These are phyloP conservation scores for Pseudozyma sp. DNA, from an alignment of 1,284 basidiomycete species.

Conservation along the genomic window DNA sequence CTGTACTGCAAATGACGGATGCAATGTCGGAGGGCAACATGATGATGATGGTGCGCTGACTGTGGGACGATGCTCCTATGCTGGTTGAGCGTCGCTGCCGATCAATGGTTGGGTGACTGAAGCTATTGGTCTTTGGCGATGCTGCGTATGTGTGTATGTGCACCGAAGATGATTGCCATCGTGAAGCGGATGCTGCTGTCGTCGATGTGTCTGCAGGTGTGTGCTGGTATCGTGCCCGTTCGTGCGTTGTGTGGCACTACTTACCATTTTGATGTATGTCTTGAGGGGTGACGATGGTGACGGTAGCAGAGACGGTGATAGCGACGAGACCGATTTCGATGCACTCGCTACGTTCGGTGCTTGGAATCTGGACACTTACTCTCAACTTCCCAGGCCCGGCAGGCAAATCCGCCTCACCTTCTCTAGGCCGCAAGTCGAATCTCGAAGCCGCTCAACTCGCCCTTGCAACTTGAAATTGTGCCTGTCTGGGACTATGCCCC, in stretches of 20 bases:
- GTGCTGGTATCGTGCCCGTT: conserved; percentile 19
- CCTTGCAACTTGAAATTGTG: no score
- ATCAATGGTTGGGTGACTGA: no score
- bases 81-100: no score
- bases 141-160: background rate
- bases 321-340: conserved; percentile 25
- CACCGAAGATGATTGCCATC: background rate
- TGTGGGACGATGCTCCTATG: no score
- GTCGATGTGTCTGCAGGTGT: background rate
- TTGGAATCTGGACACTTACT: no score
- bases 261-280: conserved; percentile 56
- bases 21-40: no score
- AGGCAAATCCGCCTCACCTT: background rate
- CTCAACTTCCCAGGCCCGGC: no score
- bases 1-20: no score
- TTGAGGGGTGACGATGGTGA: conserved; percentile 52
- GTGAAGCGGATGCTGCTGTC: conserved; percentile 4
- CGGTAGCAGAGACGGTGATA: conserved; percentile 36
- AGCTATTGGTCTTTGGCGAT: background rate
- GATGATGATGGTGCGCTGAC: no score
- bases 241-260: conserved; percentile 20
- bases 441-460: no score
- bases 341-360: background rate
- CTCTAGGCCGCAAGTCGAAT: conserved; percentile 3
- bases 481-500: no score